These are phyloP conservation scores for Leucocoprinus leucothites DNA, from an alignment of 768 basidiomycete genomes.

Conservation along the genomic window DNA sequence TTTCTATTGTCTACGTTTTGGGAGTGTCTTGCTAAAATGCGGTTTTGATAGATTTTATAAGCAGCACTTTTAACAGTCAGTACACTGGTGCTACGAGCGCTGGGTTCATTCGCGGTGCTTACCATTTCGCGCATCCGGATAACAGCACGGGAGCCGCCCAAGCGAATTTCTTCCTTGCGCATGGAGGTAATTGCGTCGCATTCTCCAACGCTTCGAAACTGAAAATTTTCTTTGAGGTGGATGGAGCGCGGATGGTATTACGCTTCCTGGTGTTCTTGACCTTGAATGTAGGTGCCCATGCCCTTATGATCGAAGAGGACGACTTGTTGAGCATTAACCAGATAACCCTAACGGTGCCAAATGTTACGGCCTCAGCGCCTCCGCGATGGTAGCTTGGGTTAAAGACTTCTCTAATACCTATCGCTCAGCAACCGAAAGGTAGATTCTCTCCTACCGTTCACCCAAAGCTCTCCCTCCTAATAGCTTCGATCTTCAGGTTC, in stretches of 20 bases:
- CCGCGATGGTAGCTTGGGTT: constrained; percentile 62
- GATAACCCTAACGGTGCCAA: constrained; percentile 49
- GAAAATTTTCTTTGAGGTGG: constrained; percentile 21
- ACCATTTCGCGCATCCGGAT: constrained; percentile 61
- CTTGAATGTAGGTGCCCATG: constrained; percentile 50
- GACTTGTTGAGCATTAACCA: constrained; percentile 20
- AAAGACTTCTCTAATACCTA: constrained; percentile 61
- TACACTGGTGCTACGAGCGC: constrained; percentile 55
- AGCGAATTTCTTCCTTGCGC: constrained; percentile 53
- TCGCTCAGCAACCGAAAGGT: constrained; percentile 43
- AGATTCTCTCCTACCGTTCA: too few relatives aligned
- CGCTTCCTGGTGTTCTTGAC: constrained; percentile 63
- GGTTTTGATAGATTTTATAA: not conserved
- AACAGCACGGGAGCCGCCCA: constrained; percentile 53
- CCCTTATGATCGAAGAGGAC: not conserved
- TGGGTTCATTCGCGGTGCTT: constrained; percentile 55
- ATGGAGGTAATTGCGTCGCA: too few relatives aligned
- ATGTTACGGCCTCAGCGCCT: constrained; percentile 52
- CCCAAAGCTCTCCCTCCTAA: too few relatives aligned
- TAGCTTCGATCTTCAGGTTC: not conserved
- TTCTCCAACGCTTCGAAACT: not conserved
- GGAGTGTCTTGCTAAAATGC: constrained; percentile 10
- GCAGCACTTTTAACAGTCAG: constrained; percentile 42
- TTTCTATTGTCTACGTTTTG: too few relatives aligned
- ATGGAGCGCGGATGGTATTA: constrained; percentile 50